A percentile compares a stretch with the other conserved stretches of the same genome.
These are phyloP conservation scores for Teratosphaeria gauchensis DNA, from an alignment of 2,329 filamentous ascomycete genomes.

Conservation along the genomic window DNA sequence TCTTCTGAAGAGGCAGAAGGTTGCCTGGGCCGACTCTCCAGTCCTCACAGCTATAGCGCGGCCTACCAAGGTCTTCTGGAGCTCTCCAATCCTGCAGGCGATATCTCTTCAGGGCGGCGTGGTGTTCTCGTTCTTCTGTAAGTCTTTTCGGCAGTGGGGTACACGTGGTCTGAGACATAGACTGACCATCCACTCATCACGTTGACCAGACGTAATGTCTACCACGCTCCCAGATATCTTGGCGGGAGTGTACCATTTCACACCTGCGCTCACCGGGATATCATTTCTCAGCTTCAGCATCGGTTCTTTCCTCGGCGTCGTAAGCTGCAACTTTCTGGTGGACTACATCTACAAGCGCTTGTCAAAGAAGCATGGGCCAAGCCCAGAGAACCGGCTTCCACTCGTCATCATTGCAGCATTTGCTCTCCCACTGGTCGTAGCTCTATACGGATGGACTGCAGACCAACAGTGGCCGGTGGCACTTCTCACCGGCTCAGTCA, in stretches of 20 bases:
- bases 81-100: conserved; percentile 47
- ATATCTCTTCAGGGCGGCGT: conserved; percentile 36
- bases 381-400: conserved; percentile 55
- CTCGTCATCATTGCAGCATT: conserved; percentile 46
- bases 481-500: conserved; percentile 45
- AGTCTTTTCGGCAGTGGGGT: no score
- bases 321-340: conserved; percentile 25
- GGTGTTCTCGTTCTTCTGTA: conserved; percentile 32
- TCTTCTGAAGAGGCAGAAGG: neutral
- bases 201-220: conserved; percentile 31
- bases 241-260: conserved; percentile 32
- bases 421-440: conserved; percentile 43
- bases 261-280: conserved; percentile 43
- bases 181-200: no score
- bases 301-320: conserved; percentile 31
- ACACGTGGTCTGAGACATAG: no score
- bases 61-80: conserved; percentile 33
- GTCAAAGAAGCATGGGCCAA: conserved; percentile 2
- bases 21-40: neutral
- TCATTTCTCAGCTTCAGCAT: conserved; percentile 47
- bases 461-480: conserved; percentile 44
- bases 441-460: conserved; percentile 50
- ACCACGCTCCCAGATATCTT: conserved; percentile 37
- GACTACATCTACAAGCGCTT: conserved; percentile 29
- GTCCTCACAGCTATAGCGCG: conserved; percentile 32